Evolutionary conservation across 2,329 filamentous ascomycete genomes (phyloP).

Genomic region (Coniochaeta ligniaria): DNA sequence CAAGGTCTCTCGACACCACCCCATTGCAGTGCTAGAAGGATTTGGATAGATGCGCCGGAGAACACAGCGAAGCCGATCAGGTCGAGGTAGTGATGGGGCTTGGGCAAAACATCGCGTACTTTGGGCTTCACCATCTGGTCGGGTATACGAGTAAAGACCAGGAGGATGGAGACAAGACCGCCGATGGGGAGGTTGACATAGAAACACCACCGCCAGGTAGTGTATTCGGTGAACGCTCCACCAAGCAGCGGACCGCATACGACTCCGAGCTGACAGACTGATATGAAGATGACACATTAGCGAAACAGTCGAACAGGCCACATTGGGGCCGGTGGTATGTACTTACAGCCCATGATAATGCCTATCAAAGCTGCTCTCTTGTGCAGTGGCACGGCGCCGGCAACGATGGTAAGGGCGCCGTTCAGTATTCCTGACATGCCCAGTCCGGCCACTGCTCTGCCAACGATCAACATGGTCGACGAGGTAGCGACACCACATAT

Average conservation of each 20-base stretch:
- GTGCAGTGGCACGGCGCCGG: slow-evolving; percentile 27
- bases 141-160: slow-evolving; percentile 26
- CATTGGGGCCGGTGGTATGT: background rate
- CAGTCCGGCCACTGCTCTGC: slow-evolving; percentile 45
- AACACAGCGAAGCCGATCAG: slow-evolving; percentile 34
- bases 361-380: slow-evolving; percentile 24
- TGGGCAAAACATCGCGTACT: slow-evolving; percentile 14
- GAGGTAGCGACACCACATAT: slow-evolving; percentile 43
- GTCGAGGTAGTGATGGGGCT: slow-evolving; percentile 28
- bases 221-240: slow-evolving; percentile 29
- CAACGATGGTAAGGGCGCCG: slow-evolving; percentile 45
- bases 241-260: slow-evolving; percentile 39
- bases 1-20: slow-evolving; percentile 32
- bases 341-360: slow-evolving; percentile 14
- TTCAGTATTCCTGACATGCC: slow-evolving; percentile 44
- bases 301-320: background rate
- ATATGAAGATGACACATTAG: background rate
- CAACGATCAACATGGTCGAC: slow-evolving; percentile 45
- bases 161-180: slow-evolving; percentile 21
- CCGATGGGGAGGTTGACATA: slow-evolving; percentile 40
- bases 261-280: slow-evolving; percentile 34
- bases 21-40: slow-evolving; percentile 37
- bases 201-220: slow-evolving; percentile 40
- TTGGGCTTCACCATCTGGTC: slow-evolving; percentile 25
- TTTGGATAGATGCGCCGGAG: slow-evolving; percentile 30